Base-by-base conservation (phyloP, 768 basidiomycete genomes). In the Rubroboletus pulcherrimus region DNA sequence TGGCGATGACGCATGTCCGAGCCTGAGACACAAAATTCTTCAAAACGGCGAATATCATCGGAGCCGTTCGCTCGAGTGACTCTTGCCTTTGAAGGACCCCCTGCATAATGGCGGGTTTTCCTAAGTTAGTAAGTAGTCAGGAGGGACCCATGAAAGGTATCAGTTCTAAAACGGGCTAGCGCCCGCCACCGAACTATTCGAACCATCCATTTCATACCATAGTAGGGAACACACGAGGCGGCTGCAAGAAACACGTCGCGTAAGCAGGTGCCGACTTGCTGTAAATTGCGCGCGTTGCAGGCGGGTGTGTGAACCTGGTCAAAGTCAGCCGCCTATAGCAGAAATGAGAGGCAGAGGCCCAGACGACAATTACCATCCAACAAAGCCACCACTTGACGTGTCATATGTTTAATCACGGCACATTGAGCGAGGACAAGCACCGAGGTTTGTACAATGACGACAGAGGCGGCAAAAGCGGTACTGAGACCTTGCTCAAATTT, bases 21-120 rank as follows among this genome's bases (percentile, higher is more conserved):
- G 37, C 34, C 50, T 38, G 57, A 30, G 55, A 49, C 26, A 46
- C 26, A 29, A 52, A 15, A n/a, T n/a, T 30, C 29, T 15, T 50
- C 34, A 42, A 33, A 21, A 51, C 14, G 40, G 47, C 14, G 19
- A 33, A 38, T 47, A 34, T 43, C 43, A 56, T 51, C 46, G 30
- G 37, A 8, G 29, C 66, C 70, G 33, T 35, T 38, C 4, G 1
- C 19, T 19, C n/a, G 56, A 54, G 34, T 7, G 29, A 21, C 17
- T 58, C 51, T 49, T 69, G 54, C 70, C 67, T 55, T 59, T 49
- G 46, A 40, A 48, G 61, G 51, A 29, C n/a, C 17, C 15, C 4
- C 15, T n/a, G 15, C 4, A 9, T 24, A 33, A 40, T 51, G 30
- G 1, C 34, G 10, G 30, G n/a, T 17, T 33, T 1, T 30, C 58